Evolutionary conservation across 306 rosid species (phyloP), one percentile per base, ranked within the genome.

Genomic region (Canavalia ensiformis): DNA sequence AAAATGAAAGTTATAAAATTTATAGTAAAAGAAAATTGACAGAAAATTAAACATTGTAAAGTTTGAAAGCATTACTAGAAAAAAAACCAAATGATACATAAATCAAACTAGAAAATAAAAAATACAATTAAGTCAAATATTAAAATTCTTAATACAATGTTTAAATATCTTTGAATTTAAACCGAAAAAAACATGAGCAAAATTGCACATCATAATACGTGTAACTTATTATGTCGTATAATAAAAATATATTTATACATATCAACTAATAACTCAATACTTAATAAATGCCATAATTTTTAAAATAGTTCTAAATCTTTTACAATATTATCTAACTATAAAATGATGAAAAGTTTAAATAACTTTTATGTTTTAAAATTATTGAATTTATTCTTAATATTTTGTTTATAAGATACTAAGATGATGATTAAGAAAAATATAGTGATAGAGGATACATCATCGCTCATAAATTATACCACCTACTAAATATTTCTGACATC

Each of bases 401-500:
- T 29, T 58, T 59, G 4, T 13, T 0, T 41, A 11, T 37, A 39
- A 58, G 65, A 33, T 34, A 62, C 7, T 25, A 66, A 41, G 33
- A 28, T 28, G 37, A 28, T 25, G 25, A 44, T 46, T 0, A 68
- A 68, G n/a, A 44, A 68, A 66, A 42, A 67, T 18, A 18, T 45
- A 28, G 73, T 25, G 39, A 68, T 18, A 44, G n/a, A 67, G 7
- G 37, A 68, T 29, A 30, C 30, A 50, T 29, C 57, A 46, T 30
- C 58, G 12, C 2, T 47, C 6, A 69, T 69, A 69, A 68, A 28
- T 68, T 46, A 50, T 46, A 46, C 3, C 2, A 46, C 57, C 41
- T 4, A 68, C 39, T 25, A 42, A 11, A 13, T 18, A 30, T 11
- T 69, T 69, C 74, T 69, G 44, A 68, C 58, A 46, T 62, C 72